Base-by-base conservation (phyloP, 176 grass and related monocot species). In the Areca catechu region DNA sequence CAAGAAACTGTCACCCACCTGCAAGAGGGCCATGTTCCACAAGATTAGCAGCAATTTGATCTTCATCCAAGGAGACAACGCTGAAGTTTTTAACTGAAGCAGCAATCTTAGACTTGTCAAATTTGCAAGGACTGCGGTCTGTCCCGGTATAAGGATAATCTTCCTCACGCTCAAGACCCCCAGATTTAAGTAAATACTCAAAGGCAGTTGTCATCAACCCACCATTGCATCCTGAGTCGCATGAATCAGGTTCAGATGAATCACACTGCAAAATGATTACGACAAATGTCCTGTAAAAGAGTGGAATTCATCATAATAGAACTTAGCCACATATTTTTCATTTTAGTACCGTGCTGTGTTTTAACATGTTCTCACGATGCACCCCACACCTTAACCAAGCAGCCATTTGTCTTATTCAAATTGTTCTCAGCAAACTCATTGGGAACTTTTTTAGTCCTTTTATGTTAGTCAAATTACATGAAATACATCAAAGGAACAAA, bases 191-290 rank as follows among this genome's bases (percentile, higher is more conserved):
- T 22, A 65, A 65, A 3, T 65, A 65, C 21, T 65, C 48, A 27
- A 65, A 65, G 49, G 62, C 62, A 7, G 62, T 65, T 51, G 62
- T 65, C 62, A 65, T 65, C 47, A 65, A 16, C 16, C 62, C 62
- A 65, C 62, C 48, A 37, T 51, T 65, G 21, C 62, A 65, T 51
- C 62, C 62, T 25, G 49, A 49, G 15, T 65, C 48, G 22, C 62
- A 65, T 25, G 62, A 37, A 51, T n/a, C 21, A 7, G 62, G 48
- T 27, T 65, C 48, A n/a, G 62, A 65, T 7, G 62, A 50, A 65
- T 65, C 62, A 25, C 62, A 65, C 62, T 65, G 62, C 62, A 23
- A 25, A 50, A 65, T 14, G 20, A 51, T 43, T 43, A 34, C 2
- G 3, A 63, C 2, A 7, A 63, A 17, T n/a, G 10, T 12, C 34